These are phyloP conservation scores for Yarrowia sp. DNA, from an alignment of 805 yeast species.

Conservation along the genomic window DNA sequence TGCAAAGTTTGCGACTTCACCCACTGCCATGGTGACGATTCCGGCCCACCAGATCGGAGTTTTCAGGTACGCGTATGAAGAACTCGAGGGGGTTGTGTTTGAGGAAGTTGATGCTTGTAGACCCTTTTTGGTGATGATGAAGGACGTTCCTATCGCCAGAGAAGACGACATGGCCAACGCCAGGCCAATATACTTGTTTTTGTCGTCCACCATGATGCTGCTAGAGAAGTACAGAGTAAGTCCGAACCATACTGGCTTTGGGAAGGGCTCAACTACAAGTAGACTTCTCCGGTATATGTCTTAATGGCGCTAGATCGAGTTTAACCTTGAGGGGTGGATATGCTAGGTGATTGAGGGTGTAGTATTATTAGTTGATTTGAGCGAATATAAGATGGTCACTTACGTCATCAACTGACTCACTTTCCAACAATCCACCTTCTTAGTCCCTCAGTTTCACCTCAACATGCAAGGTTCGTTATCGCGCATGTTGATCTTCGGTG, in stretches of 20 bases:
- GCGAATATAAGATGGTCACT: too few species aligned
- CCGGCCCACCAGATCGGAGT: slow-evolving; percentile 97
- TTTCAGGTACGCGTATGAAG: slow-evolving; percentile 73
- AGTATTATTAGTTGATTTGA: too few species aligned
- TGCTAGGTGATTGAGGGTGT: too few species aligned
- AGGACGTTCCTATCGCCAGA: slow-evolving; percentile 89
- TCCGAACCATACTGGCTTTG: not conserved
- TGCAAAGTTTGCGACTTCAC: slow-evolving; percentile 91
- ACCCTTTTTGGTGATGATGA: slow-evolving; percentile 88
- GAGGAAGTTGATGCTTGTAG: slow-evolving; percentile 64
- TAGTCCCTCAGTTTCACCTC: not conserved
- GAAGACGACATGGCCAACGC: slow-evolving; percentile 88
- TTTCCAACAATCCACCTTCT: too few species aligned
- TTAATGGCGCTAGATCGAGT: not conserved
- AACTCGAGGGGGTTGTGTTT: slow-evolving; percentile 66
- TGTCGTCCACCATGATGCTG: slow-evolving; percentile 51
- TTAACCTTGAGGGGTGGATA: not conserved
- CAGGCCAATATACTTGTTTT: slow-evolving; percentile 84
- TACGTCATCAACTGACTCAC: too few species aligned
- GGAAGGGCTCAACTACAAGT: not conserved
- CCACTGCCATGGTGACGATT: slow-evolving; percentile 84
- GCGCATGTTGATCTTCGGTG: not conserved
- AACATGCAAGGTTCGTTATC: slow-evolving; percentile 2
- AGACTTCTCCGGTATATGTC: not conserved
- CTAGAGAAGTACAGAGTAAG: not conserved